Conservation (phyloP, 257 asterid species). For the Jaltomata sinuosa region DNA sequence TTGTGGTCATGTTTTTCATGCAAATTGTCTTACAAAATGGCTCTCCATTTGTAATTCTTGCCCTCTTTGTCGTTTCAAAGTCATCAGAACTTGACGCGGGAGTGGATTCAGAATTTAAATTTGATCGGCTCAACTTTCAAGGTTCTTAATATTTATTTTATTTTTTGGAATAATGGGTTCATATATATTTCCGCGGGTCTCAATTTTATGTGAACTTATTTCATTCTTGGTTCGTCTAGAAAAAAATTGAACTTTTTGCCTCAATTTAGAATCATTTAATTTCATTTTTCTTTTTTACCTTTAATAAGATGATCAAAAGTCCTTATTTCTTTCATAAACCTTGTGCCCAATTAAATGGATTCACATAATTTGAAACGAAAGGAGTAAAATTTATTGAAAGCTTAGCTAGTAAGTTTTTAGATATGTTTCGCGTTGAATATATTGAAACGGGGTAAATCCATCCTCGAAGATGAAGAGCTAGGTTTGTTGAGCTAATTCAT, state of each 20-base stretch:
- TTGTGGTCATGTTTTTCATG: conserved; percentile 7
- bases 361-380: neutral
- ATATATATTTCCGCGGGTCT: neutral
- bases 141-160: neutral
- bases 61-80: neutral
- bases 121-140: neutral
- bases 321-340: neutral
- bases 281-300: neutral
- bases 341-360: neutral
- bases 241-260: neutral
- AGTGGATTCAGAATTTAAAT: neutral
- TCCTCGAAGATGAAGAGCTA: neutral
- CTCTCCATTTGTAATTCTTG: neutral
- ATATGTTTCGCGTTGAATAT: no score
- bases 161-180: neutral
- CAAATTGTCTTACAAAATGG: neutral
- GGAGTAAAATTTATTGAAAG: neutral
- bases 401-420: no score
- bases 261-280: neutral
- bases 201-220: neutral
- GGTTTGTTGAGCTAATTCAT: neutral
- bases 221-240: neutral
- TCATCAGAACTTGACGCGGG: neutral
- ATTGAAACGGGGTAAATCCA: neutral
- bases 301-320: neutral